These are phyloP conservation scores for Neophaeococcomyces aloes DNA, from an alignment of 2,329 filamentous ascomycete species.

Conservation along the genomic window DNA sequence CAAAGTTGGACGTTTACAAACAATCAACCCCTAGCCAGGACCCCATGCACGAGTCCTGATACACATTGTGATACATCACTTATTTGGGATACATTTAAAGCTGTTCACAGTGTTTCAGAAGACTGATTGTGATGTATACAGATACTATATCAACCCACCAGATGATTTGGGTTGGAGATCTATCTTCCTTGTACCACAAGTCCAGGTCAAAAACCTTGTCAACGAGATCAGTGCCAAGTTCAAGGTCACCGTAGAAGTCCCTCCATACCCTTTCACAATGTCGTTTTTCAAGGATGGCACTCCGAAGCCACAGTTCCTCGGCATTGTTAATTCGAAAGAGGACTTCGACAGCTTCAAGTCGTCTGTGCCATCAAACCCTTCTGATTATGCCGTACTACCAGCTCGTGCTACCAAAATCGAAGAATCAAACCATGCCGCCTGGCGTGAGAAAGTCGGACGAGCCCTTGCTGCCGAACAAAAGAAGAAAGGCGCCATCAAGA, in stretches of 20 bases:
- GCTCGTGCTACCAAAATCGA: conserved; percentile 24
- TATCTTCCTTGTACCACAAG: conserved; percentile 56
- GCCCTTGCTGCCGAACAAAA: conserved; percentile 42
- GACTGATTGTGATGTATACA: conserved; percentile 24
- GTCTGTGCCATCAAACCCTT: conserved; percentile 25
- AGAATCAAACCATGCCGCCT: conserved; percentile 26
- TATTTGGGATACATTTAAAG: too few relatives aligned
- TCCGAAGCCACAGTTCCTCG: conserved; percentile 58
- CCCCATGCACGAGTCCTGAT: too few relatives aligned
- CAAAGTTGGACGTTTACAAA: too few relatives aligned
- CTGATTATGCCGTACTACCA: conserved; percentile 19
- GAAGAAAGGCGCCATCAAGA: conserved; percentile 38
- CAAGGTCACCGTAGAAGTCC: conserved; percentile 50
- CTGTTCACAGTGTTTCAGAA: not conserved
- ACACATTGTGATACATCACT: too few relatives aligned
- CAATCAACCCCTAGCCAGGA: too few relatives aligned
- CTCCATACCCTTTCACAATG: conserved; percentile 49
- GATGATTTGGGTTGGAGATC: conserved; percentile 38
- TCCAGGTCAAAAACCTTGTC: conserved; percentile 56
- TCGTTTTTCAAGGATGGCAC: conserved; percentile 51
- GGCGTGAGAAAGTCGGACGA: conserved; percentile 45
- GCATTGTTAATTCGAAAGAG: conserved; percentile 41
- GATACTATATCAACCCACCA: conserved; percentile 57
- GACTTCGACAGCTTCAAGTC: conserved; percentile 30
- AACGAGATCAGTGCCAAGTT: conserved; percentile 50